phyloP scores from a whole-genome alignment of 2,329 filamentous ascomycete species.

The Aureobasidium sp. region DNA sequence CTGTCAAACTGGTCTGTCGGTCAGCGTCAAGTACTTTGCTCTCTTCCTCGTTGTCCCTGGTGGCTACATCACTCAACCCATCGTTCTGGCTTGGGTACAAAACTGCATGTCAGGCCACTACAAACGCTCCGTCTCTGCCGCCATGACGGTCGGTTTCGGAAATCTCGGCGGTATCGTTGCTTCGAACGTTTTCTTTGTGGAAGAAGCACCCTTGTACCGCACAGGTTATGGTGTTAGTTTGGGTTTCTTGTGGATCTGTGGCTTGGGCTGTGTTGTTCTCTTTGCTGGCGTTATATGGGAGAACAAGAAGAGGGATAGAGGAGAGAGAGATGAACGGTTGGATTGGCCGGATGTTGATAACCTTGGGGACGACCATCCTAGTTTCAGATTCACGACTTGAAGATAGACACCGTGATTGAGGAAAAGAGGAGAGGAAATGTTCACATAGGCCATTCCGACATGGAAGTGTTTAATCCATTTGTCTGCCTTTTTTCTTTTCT shows the following conservation, averaged over 20 bases:
- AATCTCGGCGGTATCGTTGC: slow-evolving; percentile 44
- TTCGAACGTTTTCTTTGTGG: slow-evolving; percentile 41
- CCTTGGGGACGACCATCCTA: slow-evolving; percentile 44
- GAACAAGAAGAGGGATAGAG: slow-evolving; percentile 39
- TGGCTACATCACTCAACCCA: slow-evolving; percentile 46
- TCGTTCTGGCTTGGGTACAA: slow-evolving; percentile 47
- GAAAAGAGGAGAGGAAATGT: too few species aligned
- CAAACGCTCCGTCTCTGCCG: slow-evolving; percentile 46
- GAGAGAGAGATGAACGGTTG: slow-evolving; percentile 38
- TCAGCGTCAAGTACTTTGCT: slow-evolving; percentile 45
- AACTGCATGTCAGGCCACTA: slow-evolving; percentile 51
- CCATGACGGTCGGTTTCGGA: slow-evolving; percentile 44
- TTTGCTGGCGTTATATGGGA: slow-evolving; percentile 34
- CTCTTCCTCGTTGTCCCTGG: slow-evolving; percentile 47
- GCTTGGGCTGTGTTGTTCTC: slow-evolving; percentile 33
- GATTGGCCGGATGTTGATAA: slow-evolving; percentile 36
- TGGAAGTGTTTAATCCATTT: too few species aligned
- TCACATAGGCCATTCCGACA: too few species aligned
- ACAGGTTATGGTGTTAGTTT: slow-evolving; percentile 43
- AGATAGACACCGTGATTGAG: too few species aligned
- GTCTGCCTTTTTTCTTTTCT: too few species aligned
- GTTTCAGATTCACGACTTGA: slow-evolving; percentile 34
- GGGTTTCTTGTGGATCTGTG: slow-evolving; percentile 38
- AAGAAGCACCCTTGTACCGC: slow-evolving; percentile 40
- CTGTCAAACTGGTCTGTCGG: slow-evolving; percentile 30